Evolutionary conservation across 2,329 filamentous ascomycete genomes (phyloP).

Genomic region (Monosporascus sp.): DNA sequence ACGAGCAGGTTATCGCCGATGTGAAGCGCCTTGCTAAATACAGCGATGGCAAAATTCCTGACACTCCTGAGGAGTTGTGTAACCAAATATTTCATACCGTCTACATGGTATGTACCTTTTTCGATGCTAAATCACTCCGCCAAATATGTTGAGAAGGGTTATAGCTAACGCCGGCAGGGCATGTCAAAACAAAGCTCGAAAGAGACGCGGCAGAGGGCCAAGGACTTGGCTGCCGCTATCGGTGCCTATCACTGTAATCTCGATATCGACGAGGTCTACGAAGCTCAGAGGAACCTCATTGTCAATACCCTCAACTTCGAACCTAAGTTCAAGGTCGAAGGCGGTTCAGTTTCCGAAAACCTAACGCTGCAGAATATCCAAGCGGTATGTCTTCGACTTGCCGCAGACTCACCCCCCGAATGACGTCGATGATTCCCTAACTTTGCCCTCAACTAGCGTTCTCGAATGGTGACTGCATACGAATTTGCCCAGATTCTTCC

Average conservation of each 20-base stretch:
- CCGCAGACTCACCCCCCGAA: background rate
- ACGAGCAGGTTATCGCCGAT: slow-evolving; percentile 31
- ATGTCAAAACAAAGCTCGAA: slow-evolving; percentile 59
- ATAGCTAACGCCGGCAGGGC: slow-evolving; percentile 30
- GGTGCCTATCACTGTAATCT: slow-evolving; percentile 68
- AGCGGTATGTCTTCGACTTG: slow-evolving; percentile 28
- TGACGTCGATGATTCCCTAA: background rate
- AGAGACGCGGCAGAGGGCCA: slow-evolving; percentile 63
- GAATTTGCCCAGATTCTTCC: slow-evolving; percentile 59
- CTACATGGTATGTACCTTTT: slow-evolving; percentile 45
- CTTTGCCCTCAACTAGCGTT: slow-evolving; percentile 20
- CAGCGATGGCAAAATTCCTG: slow-evolving; percentile 33
- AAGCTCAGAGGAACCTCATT: slow-evolving; percentile 55
- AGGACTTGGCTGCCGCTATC: slow-evolving; percentile 54
- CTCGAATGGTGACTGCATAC: slow-evolving; percentile 59
- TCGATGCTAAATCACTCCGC: background rate
- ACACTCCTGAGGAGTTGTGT: slow-evolving; percentile 52
- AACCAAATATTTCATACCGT: slow-evolving; percentile 47
- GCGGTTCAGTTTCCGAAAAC: slow-evolving; percentile 56
- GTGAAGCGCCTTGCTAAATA: slow-evolving; percentile 31
- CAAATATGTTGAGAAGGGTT: background rate
- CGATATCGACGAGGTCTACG: slow-evolving; percentile 64
- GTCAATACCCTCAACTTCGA: slow-evolving; percentile 53
- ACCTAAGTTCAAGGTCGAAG: slow-evolving; percentile 52
- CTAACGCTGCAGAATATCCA: slow-evolving; percentile 64